Evolutionary conservation across 164 flowering plant genomes (phyloP).

Genomic region (Tinospora cordifolia): DNA sequence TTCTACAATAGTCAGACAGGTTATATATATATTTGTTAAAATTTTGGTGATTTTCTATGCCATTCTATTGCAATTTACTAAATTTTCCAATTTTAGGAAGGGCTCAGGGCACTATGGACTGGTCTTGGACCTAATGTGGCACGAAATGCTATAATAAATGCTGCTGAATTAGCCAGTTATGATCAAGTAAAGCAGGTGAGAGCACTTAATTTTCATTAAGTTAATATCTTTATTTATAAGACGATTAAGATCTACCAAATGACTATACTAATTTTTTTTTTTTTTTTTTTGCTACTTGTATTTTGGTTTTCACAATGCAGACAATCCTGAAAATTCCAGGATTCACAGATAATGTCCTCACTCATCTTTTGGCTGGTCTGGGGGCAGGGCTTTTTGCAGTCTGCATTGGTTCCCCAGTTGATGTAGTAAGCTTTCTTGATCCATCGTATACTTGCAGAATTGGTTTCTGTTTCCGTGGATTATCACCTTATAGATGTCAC

Average conservation of each 20-base stretch:
- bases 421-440: slow-evolving; percentile 57
- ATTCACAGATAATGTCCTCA: slow-evolving; percentile 70
- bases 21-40: slow-evolving; percentile 12
- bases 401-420: slow-evolving; percentile 95
- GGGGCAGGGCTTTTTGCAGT: slow-evolving; percentile 98
- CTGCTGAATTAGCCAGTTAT: slow-evolving; percentile 96
- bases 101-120: slow-evolving; percentile 84
- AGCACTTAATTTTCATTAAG: slow-evolving; percentile 1
- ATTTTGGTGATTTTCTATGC: neutral
- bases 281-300: slow-evolving; percentile 2
- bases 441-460: neutral
- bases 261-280: neutral
- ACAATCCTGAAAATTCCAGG: slow-evolving; percentile 85
- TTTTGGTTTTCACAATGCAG: slow-evolving; percentile 44
- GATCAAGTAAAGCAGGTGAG: slow-evolving; percentile 89
- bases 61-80: slow-evolving; percentile 2
- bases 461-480: neutral
- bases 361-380: slow-evolving; percentile 89
- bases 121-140: slow-evolving; percentile 92
- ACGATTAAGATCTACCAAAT: neutral
- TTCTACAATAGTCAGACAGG: slow-evolving; percentile 69
- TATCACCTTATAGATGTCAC: too few relatives aligned
- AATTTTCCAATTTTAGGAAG: slow-evolving; percentile 56
- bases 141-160: slow-evolving; percentile 90
- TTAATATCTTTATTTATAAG: neutral